Evolutionary conservation across 2,329 filamentous ascomycete species (phyloP).

Genomic region (Sarocladium strictum): DNA sequence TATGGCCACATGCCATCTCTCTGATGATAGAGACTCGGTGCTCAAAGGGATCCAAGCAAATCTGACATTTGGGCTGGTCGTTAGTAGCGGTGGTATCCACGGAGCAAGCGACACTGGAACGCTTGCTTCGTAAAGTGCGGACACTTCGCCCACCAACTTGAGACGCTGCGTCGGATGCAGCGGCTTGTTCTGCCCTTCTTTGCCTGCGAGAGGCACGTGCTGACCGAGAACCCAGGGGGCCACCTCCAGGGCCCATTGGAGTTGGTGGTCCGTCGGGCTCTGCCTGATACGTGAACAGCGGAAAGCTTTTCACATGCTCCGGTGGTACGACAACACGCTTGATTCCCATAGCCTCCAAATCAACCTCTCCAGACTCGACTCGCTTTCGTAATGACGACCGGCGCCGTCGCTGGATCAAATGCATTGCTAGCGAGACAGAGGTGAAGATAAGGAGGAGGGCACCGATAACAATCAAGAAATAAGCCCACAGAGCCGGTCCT

Average conservation of each 20-base stretch:
- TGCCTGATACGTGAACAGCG: conserved; percentile 69
- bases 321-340: conserved; percentile 73
- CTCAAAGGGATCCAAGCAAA: conserved; percentile 79
- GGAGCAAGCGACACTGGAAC: conserved; percentile 27
- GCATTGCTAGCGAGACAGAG: conserved; percentile 66
- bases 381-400: conserved; percentile 62
- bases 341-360: conserved; percentile 80
- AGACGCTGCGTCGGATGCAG: conserved; percentile 20
- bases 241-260: conserved; percentile 21
- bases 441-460: conserved; percentile 64
- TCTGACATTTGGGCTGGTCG: conserved; percentile 79
- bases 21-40: conserved; percentile 66
- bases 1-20: conserved; percentile 83
- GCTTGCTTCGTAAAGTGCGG: conserved; percentile 30
- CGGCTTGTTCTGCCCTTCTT: conserved; percentile 23
- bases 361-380: conserved; percentile 72
- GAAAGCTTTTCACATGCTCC: conserved; percentile 65
- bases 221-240: conserved; percentile 22
- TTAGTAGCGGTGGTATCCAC: conserved; percentile 43
- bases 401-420: conserved; percentile 66
- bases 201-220: conserved; percentile 23
- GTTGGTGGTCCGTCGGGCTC: conserved; percentile 40
- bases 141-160: conserved; percentile 20
- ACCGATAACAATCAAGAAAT: conserved; percentile 64
- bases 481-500: conserved; percentile 76